These are phyloP conservation scores for Helotiales sp. DNA, from an alignment of 2,329 filamentous ascomycete species.

Conservation along the genomic window DNA sequence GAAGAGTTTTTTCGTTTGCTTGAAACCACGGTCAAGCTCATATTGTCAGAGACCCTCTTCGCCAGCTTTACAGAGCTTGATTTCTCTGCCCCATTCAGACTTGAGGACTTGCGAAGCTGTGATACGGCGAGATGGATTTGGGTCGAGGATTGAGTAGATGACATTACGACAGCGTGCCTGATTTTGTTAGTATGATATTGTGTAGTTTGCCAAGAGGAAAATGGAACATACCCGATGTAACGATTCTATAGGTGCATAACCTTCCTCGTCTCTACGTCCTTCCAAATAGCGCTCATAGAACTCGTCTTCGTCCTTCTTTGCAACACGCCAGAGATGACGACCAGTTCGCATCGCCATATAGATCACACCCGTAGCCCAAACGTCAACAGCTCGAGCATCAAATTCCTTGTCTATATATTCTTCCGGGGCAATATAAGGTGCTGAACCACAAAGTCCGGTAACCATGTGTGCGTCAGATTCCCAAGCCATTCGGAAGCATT, in stretches of 20 bases:
- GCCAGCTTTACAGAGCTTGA: conserved; percentile 94
- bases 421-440: conserved; percentile 96
- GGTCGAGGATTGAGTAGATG: conserved; percentile 97
- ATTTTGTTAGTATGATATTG: conserved; percentile 28
- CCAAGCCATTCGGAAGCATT: conserved; percentile 99
- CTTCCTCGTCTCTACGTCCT: conserved; percentile 90
- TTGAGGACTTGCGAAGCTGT: conserved; percentile 96
- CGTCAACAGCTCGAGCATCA: conserved; percentile 94
- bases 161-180: conserved; percentile 97
- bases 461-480: conserved; percentile 99
- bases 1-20: conserved; percentile 21
- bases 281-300: conserved; percentile 95
- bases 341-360: conserved; percentile 99
- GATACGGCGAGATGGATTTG: conserved; percentile 88
- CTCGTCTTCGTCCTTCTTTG: conserved; percentile 95
- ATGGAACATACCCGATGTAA: conserved; percentile 79
- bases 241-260: conserved; percentile 95
- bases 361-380: conserved; percentile 98
- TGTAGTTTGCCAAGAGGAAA: neutral
- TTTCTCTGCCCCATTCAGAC: conserved; percentile 98
- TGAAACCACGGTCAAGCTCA: conserved; percentile 25
- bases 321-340: conserved; percentile 94
- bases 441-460: conserved; percentile 92
- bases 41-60: conserved; percentile 82
- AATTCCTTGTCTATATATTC: conserved; percentile 97